Evolutionary conservation across 2,329 filamentous ascomycete species (phyloP), one percentile per base, ranked within the genome.

Genomic region (Zymoseptoria ardabiliae): DNA sequence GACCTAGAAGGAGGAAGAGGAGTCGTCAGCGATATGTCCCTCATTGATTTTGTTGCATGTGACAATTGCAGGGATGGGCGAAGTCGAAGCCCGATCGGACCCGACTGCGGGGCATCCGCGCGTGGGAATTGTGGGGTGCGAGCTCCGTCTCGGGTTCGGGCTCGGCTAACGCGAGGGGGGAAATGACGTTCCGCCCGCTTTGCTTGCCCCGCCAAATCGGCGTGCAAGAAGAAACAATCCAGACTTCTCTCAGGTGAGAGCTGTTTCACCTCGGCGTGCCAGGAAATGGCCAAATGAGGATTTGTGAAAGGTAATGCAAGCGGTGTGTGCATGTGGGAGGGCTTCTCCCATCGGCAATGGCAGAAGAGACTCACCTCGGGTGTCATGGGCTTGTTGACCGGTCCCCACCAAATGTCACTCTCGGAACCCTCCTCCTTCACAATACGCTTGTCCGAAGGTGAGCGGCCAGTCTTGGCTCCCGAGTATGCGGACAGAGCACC

Each of bases 381-480:
- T 68, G 85, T 87, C 94, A 99, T 99, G 74, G 93, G 90, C 85
- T 97, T 97, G 84, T 99, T 99, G 69, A 99, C 94, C 58, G 94
- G 93, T 72, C 94, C 94, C 94, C 94, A 97, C 94, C 94, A 99
- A 72, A 99, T 84, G 63, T 99, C 86, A 59, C 94, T 87, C 76
- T 96, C 87, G 66, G 94, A 97, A 64, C 85, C 82, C 61, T 87
- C 81, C 77, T 99, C 94, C 80, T 95, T 86, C 74, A 99, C 94
- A 74, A 99, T 90, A 76, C 94, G 88, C 87, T 99, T 99, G 80
- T 99, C 94, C 58, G 90, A 87, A 22, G 94, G 94, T 63, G 94
- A 99, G 67, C 94, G 91, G 64, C 94, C 94, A 63, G 94, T 99
- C 85, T 99, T 99, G 71, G 91, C 90, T 71, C 94, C 94, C 53